Percentiles rank a stretch among this genome's conserved stretches.
These are phyloP conservation scores for Nicotiana attenuata DNA, from an alignment of 257 asterid genomes.

Conservation along the genomic window DNA sequence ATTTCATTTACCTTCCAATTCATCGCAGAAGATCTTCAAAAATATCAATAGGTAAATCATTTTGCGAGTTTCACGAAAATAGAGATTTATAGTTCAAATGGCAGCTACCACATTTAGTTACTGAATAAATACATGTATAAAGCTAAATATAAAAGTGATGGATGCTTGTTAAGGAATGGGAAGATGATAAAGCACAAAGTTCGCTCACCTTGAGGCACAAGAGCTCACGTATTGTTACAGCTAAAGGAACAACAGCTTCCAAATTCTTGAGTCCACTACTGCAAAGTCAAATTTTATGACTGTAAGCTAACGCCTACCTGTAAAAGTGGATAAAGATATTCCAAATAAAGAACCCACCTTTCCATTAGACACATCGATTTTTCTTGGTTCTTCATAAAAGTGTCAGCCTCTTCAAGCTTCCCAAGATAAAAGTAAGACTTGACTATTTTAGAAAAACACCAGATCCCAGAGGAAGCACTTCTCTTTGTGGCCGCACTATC, in stretches of 20 bases:
- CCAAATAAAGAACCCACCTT: conserved; percentile 34
- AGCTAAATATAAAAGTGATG: conserved; percentile 4
- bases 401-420: conserved; percentile 77
- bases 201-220: conserved; percentile 70
- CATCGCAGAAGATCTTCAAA: neutral
- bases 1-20: neutral
- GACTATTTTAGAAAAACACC: conserved; percentile 63
- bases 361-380: conserved; percentile 35
- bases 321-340: neutral
- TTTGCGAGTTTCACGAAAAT: neutral
- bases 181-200: conserved; percentile 16
- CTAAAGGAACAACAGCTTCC: conserved; percentile 63
- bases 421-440: conserved; percentile 76
- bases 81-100: neutral
- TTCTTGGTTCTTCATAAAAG: conserved; percentile 70
- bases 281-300: conserved; percentile 22
- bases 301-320: neutral
- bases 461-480: conserved; percentile 48
- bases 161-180: neutral
- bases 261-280: conserved; percentile 41
- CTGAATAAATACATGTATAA: neutral
- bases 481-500: conserved; percentile 41
- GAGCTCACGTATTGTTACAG: conserved; percentile 62
- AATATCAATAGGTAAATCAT: neutral
- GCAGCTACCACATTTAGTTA: neutral